These are phyloP conservation scores for Podaxis sp. DNA, from an alignment of 768 basidiomycete species.

Conservation along the genomic window DNA sequence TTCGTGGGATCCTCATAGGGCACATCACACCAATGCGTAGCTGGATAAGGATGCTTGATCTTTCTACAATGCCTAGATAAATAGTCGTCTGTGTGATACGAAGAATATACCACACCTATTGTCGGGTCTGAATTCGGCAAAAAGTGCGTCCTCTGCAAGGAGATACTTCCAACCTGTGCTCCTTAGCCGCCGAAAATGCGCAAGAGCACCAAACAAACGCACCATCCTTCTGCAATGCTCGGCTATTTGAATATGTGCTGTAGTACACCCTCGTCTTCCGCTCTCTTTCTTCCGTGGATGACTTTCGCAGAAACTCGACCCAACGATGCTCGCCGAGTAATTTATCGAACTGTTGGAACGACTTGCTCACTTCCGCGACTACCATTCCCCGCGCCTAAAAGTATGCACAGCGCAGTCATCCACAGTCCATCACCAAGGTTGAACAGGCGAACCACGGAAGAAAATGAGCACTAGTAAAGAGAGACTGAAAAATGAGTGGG, in stretches of 20 bases:
- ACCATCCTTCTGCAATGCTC: conserved; percentile 49
- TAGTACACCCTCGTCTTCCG: conserved; percentile 39
- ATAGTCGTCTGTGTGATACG: background rate
- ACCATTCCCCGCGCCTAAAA: conserved; percentile 38
- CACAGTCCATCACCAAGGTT: background rate
- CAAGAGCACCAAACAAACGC: conserved; percentile 9
- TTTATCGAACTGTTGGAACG: conserved; percentile 26
- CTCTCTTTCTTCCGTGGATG: conserved; percentile 30
- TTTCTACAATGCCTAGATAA: background rate
- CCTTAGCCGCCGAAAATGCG: background rate
- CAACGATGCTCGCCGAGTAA: conserved; percentile 51
- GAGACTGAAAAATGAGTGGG: background rate
- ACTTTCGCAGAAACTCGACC: conserved; percentile 38
- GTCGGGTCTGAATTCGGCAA: conserved; percentile 31
- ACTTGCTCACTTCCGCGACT: conserved; percentile 42
- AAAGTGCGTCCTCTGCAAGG: conserved; percentile 37
- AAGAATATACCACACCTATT: conserved; percentile 24
- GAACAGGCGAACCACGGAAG: background rate
- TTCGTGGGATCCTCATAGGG: conserved; percentile 13
- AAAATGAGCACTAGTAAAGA: background rate
- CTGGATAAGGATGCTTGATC: conserved; percentile 15
- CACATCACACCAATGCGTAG: conserved; percentile 11
- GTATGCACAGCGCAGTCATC: conserved; percentile 16
- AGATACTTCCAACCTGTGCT: conserved; percentile 48
- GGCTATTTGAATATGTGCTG: conserved; percentile 34